phyloP scores from a whole-genome alignment of 768 basidiomycete species.

The Psilocybe azurescens region DNA sequence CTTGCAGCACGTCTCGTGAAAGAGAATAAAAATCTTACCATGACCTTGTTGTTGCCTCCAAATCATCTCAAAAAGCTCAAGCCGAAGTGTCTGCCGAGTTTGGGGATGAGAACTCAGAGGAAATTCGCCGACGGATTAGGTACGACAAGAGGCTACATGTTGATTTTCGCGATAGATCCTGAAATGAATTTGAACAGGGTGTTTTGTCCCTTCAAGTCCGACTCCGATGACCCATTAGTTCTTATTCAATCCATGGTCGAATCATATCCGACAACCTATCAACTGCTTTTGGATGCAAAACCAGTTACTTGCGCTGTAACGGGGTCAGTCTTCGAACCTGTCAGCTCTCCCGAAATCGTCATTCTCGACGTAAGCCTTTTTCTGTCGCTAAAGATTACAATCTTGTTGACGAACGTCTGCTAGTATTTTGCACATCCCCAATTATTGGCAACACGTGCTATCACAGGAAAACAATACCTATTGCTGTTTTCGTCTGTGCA shows the following conservation, averaged over 20 bases:
- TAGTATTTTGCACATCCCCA: slow-evolving; percentile 15
- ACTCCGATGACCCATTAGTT: not conserved
- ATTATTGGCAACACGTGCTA: slow-evolving; percentile 5
- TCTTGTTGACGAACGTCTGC: not conserved
- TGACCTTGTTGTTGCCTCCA: slow-evolving; percentile 12
- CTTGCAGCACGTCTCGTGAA: slow-evolving; percentile 15
- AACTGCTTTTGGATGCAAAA: not conserved
- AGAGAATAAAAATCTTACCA: slow-evolving; percentile 7
- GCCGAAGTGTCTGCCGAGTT: slow-evolving; percentile 10
- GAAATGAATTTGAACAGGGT: not conserved
- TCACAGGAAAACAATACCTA: slow-evolving; percentile 14
- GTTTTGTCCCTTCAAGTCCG: slow-evolving; percentile 8
- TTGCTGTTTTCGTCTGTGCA: slow-evolving; percentile 5
- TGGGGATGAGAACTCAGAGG: not conserved
- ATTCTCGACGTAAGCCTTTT: slow-evolving; percentile 15
- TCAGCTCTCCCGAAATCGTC: slow-evolving; percentile 10
- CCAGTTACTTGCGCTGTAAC: slow-evolving; percentile 12
- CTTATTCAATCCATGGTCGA: slow-evolving; percentile 4
- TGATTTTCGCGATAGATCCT: not conserved
- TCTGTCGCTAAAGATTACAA: too few relatives aligned
- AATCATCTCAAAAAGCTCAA: slow-evolving; percentile 1
- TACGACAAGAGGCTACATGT: not conserved
- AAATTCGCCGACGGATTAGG: slow-evolving; percentile 6
- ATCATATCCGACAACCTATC: slow-evolving; percentile 4
- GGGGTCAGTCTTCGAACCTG: slow-evolving; percentile 10